Evolutionary conservation across 345 rosid genomes (phyloP).

Genomic region (Erodium maritimum): DNA sequence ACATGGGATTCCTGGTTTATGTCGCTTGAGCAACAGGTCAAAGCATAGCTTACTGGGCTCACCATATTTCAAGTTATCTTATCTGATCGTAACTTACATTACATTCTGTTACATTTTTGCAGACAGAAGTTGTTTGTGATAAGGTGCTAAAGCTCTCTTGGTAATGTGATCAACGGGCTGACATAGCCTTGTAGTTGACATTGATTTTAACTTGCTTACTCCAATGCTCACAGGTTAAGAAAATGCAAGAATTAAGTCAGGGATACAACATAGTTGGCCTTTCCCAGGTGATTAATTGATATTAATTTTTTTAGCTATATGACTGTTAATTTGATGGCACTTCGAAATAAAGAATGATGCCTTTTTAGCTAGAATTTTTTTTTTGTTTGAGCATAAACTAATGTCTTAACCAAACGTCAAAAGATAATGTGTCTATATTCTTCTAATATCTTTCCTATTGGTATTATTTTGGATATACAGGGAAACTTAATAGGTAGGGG

Average conservation of each 20-base stretch:
- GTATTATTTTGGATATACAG: constrained; percentile 25
- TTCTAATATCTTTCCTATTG: neutral
- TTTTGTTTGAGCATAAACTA: no score
- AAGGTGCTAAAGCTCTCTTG: constrained; percentile 31
- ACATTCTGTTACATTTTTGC: constrained; percentile 13
- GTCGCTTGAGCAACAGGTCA: constrained; percentile 72
- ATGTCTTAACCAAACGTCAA: neutral
- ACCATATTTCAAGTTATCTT: neutral
- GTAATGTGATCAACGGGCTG: constrained; percentile 7
- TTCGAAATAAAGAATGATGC: neutral
- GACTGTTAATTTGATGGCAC: neutral
- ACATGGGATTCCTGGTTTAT: constrained; percentile 79
- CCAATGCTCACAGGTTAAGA: constrained; percentile 44
- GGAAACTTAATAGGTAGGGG: constrained; percentile 91
- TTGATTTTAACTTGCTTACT: constrained; percentile 6
- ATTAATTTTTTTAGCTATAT: neutral
- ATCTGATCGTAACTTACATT: constrained; percentile 7
- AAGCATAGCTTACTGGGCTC: constrained; percentile 2
- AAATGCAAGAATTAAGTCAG: constrained; percentile 58
- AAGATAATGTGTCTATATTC: neutral
- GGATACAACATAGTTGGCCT: constrained; percentile 92
- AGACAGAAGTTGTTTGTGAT: constrained; percentile 54
- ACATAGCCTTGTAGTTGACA: neutral
- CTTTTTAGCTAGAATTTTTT: neutral
- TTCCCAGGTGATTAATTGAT: constrained; percentile 51